Evolutionary conservation across 2,329 filamentous ascomycete species (phyloP), one percentile per base, ranked within the genome.

Genomic region (Emericellopsis atlantica): DNA sequence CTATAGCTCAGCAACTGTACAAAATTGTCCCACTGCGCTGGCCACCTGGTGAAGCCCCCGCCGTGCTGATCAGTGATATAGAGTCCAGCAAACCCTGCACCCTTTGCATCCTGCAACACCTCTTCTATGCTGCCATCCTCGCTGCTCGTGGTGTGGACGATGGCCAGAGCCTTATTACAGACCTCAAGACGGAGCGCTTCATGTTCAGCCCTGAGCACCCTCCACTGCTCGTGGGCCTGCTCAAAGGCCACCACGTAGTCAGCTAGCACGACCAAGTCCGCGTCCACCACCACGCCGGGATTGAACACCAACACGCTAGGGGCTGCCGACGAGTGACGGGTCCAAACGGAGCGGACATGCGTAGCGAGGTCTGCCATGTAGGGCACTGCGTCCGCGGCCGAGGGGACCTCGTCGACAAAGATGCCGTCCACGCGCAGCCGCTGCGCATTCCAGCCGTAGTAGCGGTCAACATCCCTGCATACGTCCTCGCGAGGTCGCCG

Each of bases 401-500:
- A 53, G 5, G 66, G 66, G 34, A 60, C 63, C 51, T 71, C 66
- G 45, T 69, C 67, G 43, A 70, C 63, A 50, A 70, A 70, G 47
- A 70, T 67, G 39, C 65, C 66, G 40, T 58, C 57, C 48, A 71
- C 54, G 18, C 59, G 53, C 39, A 70, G 51, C 39, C 70, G 51
- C 33, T 35, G 32, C 39, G 53, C 54, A 40, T 53, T 55, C 67
- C 67, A 72, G 32, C 56, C 59, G 14, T 59, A 61, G 43, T 70
- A 71, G 5, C 54, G 56, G 40, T 58, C 57, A 36, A 72, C 60
- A 44, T 72, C 68, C 44, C 54, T 39, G 32, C 46, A 29, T 16
- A 57, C 40, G 10, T 48, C 49, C 15, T 36, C 43, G 5, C 40
- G 34, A 2, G 40, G 23, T 4, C 55, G 48, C 35, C 47, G 32